Conservation (phyloP, 75 land plant species). For the Selaginella tamariscina region DNA sequence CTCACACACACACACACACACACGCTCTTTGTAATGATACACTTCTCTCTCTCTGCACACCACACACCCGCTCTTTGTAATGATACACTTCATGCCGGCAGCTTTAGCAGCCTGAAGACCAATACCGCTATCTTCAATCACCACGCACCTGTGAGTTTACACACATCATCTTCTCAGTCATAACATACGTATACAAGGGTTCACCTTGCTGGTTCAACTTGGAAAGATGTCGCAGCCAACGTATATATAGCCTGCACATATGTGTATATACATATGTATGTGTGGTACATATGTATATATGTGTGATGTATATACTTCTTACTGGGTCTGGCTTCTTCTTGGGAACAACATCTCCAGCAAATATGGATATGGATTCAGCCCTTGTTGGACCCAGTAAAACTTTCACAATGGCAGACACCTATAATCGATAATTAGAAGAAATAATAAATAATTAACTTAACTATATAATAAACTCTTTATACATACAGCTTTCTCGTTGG, state of each 20-base stretch:
- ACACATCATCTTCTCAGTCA: not conserved
- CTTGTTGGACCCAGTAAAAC: conserved; percentile 58
- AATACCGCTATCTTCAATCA: conserved; percentile 89
- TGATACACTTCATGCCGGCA: conserved; percentile 90
- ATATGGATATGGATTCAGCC: conserved; percentile 56
- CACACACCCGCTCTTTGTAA: conserved; percentile 86
- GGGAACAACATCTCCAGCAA: conserved; percentile 97
- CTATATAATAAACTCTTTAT: not conserved
- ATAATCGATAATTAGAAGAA: not conserved
- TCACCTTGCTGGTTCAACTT: not conserved
- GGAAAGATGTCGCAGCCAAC: conserved; percentile 17
- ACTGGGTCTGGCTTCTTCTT: conserved; percentile 94
- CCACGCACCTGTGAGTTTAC: conserved; percentile 90
- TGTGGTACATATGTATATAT: no score
- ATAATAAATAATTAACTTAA: not conserved
- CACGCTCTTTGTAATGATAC: not conserved
- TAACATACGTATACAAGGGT: conserved; percentile 4
- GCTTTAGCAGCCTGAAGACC: conserved; percentile 92
- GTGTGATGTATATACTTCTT: no score
- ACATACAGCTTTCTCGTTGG: conserved; percentile 91
- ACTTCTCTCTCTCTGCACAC: not conserved
- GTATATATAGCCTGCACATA: conserved; percentile 15
- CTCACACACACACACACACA: not conserved
- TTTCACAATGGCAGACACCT: conserved; percentile 85
- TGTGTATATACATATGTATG: no score